A percentile compares a stretch with the other conserved stretches of the same genome.
These are phyloP conservation scores for Puccinia hordei DNA, from an alignment of 1,284 basidiomycete genomes.

Conservation along the genomic window DNA sequence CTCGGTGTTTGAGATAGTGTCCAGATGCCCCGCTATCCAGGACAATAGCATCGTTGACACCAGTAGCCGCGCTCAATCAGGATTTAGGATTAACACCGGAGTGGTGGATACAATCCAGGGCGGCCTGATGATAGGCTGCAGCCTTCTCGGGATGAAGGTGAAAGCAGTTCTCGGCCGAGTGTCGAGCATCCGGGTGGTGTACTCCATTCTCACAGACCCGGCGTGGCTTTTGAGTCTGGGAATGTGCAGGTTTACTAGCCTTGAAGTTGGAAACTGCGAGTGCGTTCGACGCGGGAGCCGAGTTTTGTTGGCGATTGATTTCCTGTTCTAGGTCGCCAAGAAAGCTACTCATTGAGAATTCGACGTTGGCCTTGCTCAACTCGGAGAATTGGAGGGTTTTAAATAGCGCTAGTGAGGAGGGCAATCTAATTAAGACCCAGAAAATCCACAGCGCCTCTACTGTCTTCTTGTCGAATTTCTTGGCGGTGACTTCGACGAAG, in stretches of 20 bases:
- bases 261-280: not conserved
- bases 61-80: not conserved
- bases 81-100: not conserved
- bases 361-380: not conserved
- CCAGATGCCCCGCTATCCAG: slow-evolving; percentile 10
- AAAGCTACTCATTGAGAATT: not conserved
- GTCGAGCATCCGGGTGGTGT: not conserved
- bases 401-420: not conserved
- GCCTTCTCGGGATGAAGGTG: not conserved
- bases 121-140: not conserved
- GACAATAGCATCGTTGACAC: not conserved
- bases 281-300: not conserved
- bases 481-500: not conserved
- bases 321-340: not conserved
- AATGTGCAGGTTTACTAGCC: not conserved
- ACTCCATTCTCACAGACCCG: slow-evolving; percentile 1
- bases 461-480: not conserved
- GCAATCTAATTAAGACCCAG: not conserved
- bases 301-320: not conserved
- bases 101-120: not conserved
- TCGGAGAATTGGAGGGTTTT: not conserved
- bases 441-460: not conserved
- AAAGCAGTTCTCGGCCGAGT: not conserved
- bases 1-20: not conserved
- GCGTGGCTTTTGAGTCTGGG: not conserved